Percentiles rank a stretch among this genome's conserved stretches.
phyloP scores from a whole-genome alignment of 2,329 filamentous ascomycete genomes.

The Aspergillus piperis region DNA sequence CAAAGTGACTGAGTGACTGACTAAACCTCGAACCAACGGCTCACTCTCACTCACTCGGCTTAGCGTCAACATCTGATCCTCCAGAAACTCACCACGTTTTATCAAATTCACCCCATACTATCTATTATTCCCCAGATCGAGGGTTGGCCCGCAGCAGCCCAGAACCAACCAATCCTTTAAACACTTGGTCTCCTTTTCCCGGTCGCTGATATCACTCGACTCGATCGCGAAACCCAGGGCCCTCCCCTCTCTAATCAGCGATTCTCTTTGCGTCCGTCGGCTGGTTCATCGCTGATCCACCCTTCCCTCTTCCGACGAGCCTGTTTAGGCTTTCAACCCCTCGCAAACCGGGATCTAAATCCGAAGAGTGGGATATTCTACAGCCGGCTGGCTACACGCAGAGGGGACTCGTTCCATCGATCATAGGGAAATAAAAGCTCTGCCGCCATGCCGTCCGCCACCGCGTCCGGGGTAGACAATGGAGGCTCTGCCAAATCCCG shows the following conservation, averaged over 20 bases:
- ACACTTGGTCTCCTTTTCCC: background rate
- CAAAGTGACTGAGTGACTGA: slow-evolving; percentile 14
- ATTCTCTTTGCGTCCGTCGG: slow-evolving; percentile 2
- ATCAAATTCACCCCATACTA: slow-evolving; percentile 18
- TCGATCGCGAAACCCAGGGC: background rate
- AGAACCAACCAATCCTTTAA: background rate
- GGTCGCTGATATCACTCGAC: background rate
- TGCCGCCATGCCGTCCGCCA: slow-evolving; percentile 45
- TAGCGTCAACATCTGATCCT: slow-evolving; percentile 26
- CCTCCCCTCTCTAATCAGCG: background rate
- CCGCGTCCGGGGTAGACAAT: slow-evolving; percentile 49
- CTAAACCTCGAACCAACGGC: background rate
- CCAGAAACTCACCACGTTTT: slow-evolving; percentile 30
- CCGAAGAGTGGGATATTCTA: background rate
- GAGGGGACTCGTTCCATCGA: background rate
- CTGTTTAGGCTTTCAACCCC: background rate
- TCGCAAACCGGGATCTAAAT: background rate
- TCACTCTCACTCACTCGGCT: slow-evolving; percentile 14
- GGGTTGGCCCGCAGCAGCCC: background rate
- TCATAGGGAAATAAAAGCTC: background rate
- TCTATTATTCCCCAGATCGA: slow-evolving; percentile 15
- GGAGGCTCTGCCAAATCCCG: slow-evolving; percentile 47
- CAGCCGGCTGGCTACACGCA: background rate
- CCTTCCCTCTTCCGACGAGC: slow-evolving; percentile 6
- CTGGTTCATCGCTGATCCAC: background rate